Conservation (phyloP, 495 filamentous ascomycete genomes). For the Hypoxylon lenormandii region DNA sequence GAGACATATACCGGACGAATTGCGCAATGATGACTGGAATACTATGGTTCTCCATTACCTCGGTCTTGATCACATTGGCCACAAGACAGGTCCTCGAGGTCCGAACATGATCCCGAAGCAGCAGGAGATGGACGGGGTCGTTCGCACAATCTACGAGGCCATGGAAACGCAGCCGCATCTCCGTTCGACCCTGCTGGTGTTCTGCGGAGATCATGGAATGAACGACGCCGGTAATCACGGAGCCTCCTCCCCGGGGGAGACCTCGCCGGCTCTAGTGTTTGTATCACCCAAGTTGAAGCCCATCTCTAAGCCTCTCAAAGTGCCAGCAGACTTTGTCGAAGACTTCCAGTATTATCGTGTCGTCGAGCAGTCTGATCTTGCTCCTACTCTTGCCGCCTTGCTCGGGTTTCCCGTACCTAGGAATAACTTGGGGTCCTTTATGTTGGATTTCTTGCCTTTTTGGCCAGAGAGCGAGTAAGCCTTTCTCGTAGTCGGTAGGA, state of each 20-base stretch:
- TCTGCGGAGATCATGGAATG: constrained; percentile 98
- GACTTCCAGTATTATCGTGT: constrained; percentile 83
- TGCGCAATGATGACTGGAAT: constrained; percentile 10
- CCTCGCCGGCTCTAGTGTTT: constrained; percentile 90
- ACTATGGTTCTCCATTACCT: constrained; percentile 62
- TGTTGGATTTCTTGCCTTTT: constrained; percentile 78
- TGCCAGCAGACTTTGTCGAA: constrained; percentile 59
- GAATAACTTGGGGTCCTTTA: constrained; percentile 91
- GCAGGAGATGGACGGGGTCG: constrained; percentile 89
- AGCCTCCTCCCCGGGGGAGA: constrained; percentile 90
- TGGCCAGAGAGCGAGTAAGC: constrained; percentile 72
- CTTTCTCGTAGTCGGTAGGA: not conserved
- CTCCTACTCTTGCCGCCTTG: constrained; percentile 86
- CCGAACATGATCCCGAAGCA: constrained; percentile 94
- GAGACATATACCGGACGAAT: constrained; percentile 74
- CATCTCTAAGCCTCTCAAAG: constrained; percentile 61
- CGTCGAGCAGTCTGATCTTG: constrained; percentile 92
- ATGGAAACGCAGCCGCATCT: constrained; percentile 77
- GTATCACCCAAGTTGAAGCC: constrained; percentile 84
- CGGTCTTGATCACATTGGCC: constrained; percentile 96
- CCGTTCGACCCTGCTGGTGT: constrained; percentile 79
- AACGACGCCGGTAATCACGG: constrained; percentile 98
- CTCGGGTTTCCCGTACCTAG: constrained; percentile 89
- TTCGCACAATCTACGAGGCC: constrained; percentile 78
- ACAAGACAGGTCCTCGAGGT: constrained; percentile 92